phyloP scores from a whole-genome alignment of 306 rosid genomes.

The Sicyos baderoa region DNA sequence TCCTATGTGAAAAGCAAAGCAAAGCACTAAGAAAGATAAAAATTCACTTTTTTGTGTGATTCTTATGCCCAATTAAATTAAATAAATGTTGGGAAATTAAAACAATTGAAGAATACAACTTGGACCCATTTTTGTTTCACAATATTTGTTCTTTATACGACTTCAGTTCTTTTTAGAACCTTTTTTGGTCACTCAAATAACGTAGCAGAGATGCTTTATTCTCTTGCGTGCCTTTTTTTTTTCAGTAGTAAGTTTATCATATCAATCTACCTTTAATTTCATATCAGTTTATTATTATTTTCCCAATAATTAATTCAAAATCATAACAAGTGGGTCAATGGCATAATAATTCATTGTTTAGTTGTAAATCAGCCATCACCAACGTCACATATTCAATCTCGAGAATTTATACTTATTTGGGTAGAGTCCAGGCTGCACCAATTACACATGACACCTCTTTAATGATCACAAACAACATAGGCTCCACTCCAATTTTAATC shows the following conservation, averaged over 20 bases:
- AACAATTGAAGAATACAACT: conserved; percentile 7
- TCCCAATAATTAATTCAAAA: no score
- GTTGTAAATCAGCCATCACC: no score
- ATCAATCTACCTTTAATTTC: no score
- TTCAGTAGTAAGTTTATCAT: neutral
- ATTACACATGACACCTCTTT: no score
- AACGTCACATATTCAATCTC: no score
- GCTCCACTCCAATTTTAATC: no score
- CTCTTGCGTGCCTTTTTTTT: neutral
- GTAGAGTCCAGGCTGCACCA: no score
- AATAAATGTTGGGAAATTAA: conserved; percentile 3
- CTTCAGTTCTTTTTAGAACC: neutral
- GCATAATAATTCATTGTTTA: no score
- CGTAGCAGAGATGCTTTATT: conserved; percentile 6
- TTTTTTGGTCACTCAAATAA: neutral
- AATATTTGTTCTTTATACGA: neutral
- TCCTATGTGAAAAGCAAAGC: conserved; percentile 10
- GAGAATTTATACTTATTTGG: no score
- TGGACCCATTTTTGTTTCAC: neutral
- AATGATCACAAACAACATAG: no score
- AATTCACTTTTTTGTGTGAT: neutral
- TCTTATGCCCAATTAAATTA: neutral
- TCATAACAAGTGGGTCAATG: no score
- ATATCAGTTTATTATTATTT: no score
- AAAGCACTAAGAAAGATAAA: neutral